phyloP scores from a whole-genome alignment of 305 asterid genomes.

The Vinca major region DNA sequence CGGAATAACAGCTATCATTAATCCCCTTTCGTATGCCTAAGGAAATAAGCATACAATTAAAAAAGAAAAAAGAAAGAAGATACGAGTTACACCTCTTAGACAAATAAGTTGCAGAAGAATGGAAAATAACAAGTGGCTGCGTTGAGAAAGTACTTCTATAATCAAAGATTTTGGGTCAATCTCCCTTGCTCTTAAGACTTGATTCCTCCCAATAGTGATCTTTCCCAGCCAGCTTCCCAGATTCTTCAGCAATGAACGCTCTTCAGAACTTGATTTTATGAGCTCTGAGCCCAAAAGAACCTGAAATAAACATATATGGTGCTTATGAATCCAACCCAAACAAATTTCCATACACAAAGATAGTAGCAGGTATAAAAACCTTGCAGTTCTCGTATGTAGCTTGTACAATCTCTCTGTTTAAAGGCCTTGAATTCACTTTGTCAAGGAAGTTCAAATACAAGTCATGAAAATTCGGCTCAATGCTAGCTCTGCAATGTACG shows the following conservation, averaged over 20 bases:
- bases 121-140: background rate
- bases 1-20: slow-evolving; percentile 98
- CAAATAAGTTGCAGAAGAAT: background rate
- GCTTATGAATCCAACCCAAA: background rate
- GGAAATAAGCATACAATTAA: slow-evolving; percentile 17
- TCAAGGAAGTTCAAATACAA: slow-evolving; percentile 92
- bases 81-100: background rate
- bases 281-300: slow-evolving; percentile 96
- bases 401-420: slow-evolving; percentile 67
- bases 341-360: background rate
- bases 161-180: slow-evolving; percentile 89
- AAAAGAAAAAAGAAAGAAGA: background rate
- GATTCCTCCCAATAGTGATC: slow-evolving; percentile 92
- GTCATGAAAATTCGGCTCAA: slow-evolving; percentile 96
- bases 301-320: slow-evolving; percentile 28
- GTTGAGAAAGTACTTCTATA: slow-evolving; percentile 48
- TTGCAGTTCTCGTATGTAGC: slow-evolving; percentile 99
- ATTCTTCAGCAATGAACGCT: slow-evolving; percentile 90
- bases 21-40: slow-evolving; percentile 95
- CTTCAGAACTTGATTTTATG: slow-evolving; percentile 88
- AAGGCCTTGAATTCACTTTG: slow-evolving; percentile 68
- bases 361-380: slow-evolving; percentile 32
- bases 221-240: slow-evolving; percentile 99
- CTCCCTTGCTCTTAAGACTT: slow-evolving; percentile 81
- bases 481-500: slow-evolving; percentile 71